Percentiles rank a stretch among this genome's conserved stretches.
These are phyloP conservation scores for Diversispora epigaea DNA, from an alignment of 192 early-diverging fungal species.

Conservation along the genomic window DNA sequence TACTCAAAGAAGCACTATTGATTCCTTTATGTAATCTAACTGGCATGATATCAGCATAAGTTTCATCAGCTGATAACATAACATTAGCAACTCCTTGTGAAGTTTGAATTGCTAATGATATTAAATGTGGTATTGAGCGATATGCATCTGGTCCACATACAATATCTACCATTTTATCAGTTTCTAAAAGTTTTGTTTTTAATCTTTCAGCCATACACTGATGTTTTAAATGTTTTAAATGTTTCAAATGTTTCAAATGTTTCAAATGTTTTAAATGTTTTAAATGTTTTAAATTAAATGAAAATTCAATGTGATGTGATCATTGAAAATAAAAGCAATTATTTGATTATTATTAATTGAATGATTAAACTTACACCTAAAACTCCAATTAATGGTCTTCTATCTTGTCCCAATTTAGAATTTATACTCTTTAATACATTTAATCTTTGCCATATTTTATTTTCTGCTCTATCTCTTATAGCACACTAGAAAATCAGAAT, in stretches of 20 bases:
- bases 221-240: no score
- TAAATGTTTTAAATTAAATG: neutral
- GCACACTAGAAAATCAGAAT: constrained; percentile 46
- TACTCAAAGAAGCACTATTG: constrained; percentile 68
- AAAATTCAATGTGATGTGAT: neutral
- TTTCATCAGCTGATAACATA: constrained; percentile 78
- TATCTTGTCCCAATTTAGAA: constrained; percentile 34
- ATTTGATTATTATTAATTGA: neutral
- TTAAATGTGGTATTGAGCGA: constrained; percentile 69
- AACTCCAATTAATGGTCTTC: constrained; percentile 71
- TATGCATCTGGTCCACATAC: constrained; percentile 80
- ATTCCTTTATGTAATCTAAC: constrained; percentile 62
- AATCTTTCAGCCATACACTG: constrained; percentile 79
- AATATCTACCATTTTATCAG: constrained; percentile 69
- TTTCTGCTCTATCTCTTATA: constrained; percentile 76
- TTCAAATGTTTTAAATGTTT: no score
- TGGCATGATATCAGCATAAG: constrained; percentile 76
- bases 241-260: no score
- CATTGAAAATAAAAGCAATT: neutral
- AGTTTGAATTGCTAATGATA: constrained; percentile 62
- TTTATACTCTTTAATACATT: constrained; percentile 55
- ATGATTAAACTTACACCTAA: constrained; percentile 51
- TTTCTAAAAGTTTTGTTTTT: constrained; percentile 66
- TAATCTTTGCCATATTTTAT: constrained; percentile 69
- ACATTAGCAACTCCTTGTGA: constrained; percentile 75